These are phyloP conservation scores for Lodderomyces parapsilosis DNA, from an alignment of 1,139 yeast species.

Conservation along the genomic window DNA sequence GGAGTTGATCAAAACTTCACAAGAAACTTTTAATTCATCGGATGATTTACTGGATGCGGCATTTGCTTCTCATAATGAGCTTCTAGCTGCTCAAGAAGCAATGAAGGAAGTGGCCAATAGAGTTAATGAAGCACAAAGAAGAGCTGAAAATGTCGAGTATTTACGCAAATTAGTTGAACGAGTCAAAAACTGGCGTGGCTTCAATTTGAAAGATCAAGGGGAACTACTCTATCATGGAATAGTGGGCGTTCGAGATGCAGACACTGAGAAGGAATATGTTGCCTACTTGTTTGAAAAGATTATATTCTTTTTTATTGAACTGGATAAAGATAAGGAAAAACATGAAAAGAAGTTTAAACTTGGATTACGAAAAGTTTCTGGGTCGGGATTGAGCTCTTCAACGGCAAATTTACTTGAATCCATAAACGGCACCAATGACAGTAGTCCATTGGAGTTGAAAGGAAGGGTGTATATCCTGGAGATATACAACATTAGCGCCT, in stretches of 20 bases:
- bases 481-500: conserved; percentile 51
- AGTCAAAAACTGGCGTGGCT: conserved; percentile 94
- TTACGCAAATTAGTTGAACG: conserved; percentile 68
- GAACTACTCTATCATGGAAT: conserved; percentile 76
- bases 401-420: conserved; percentile 39
- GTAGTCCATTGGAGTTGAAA: conserved; percentile 51
- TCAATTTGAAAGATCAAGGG: conserved; percentile 78
- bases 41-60: conserved; percentile 19
- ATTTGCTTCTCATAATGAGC: conserved; percentile 64
- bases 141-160: conserved; percentile 80
- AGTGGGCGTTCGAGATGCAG: conserved; percentile 74
- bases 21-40: conserved; percentile 19
- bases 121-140: conserved; percentile 92
- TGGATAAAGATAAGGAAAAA: conserved; percentile 22
- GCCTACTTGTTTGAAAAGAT: conserved; percentile 88
- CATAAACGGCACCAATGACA: conserved; percentile 30
- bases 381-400: conserved; percentile 25
- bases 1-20: conserved; percentile 68
- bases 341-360: conserved; percentile 26
- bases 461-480: conserved; percentile 72
- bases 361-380: conserved; percentile 44
- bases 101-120: conserved; percentile 68
- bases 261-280: conserved; percentile 83
- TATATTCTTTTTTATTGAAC: conserved; percentile 71
- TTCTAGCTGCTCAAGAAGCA: conserved; percentile 66